A percentile compares a stretch with the other conserved stretches of the same genome.
Conservation (phyloP, 2,329 filamentous ascomycete genomes). For the Falciphora oryzae region DNA sequence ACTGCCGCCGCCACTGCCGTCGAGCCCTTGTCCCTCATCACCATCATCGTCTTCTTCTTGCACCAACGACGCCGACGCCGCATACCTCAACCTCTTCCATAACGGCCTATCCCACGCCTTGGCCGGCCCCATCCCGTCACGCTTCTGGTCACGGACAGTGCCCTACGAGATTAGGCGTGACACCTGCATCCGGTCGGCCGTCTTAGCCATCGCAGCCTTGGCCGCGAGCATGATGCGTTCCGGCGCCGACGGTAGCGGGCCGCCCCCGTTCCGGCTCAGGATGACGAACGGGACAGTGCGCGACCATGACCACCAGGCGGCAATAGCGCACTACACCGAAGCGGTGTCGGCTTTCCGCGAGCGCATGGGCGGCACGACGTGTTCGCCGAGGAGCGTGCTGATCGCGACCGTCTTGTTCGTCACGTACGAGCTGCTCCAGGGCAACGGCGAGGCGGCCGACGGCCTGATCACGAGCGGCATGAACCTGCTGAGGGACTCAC, state of each 20-base stretch:
- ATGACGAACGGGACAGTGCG: background rate
- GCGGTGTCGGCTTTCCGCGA: slow-evolving; percentile 15
- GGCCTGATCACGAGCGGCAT: slow-evolving; percentile 13
- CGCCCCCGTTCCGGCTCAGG: too few relatives aligned
- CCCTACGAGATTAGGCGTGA: slow-evolving; percentile 9
- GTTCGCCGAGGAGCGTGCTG: slow-evolving; percentile 14
- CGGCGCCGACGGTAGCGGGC: background rate
- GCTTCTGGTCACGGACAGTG: slow-evolving; percentile 11
- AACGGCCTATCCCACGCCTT: slow-evolving; percentile 3
- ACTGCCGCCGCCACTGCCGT: background rate
- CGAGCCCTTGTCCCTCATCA: background rate
- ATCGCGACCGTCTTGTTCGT: slow-evolving; percentile 17
- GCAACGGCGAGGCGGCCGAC: slow-evolving; percentile 14
- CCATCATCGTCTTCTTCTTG: background rate
- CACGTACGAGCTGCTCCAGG: slow-evolving; percentile 17
- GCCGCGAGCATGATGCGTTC: background rate
- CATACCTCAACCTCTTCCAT: slow-evolving; percentile 12
- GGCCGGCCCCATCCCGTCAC: slow-evolving; percentile 4
- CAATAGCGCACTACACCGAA: slow-evolving; percentile 13
- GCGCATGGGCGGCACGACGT: slow-evolving; percentile 7
- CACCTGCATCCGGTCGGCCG: slow-evolving; percentile 9
- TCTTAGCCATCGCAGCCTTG: slow-evolving; percentile 12
- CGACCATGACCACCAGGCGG: slow-evolving; percentile 13
- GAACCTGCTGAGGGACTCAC: slow-evolving; percentile 17
- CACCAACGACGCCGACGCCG: slow-evolving; percentile 1